A percentile compares a stretch with the other conserved stretches of the same genome.
Conservation (phyloP, 73 alveolate species). For the Paramecium sonneborni region DNA sequence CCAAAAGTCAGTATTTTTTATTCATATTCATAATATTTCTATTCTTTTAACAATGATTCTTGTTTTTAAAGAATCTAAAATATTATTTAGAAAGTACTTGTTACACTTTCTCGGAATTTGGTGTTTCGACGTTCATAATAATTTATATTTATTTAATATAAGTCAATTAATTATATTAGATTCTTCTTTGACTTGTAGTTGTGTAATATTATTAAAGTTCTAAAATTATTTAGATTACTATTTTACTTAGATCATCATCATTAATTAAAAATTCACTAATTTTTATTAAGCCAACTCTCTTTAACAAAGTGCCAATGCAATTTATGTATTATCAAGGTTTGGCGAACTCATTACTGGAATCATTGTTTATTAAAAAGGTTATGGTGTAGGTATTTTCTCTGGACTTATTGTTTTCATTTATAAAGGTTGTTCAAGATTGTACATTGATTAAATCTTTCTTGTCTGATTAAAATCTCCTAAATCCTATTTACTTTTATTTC, state of each 20-base stretch:
- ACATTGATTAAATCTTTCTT: constrained; percentile 23
- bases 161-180: constrained; percentile 8
- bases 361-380: background rate
- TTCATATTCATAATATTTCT: constrained; percentile 47
- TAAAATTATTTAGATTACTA: background rate
- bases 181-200: constrained; percentile 18
- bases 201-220: constrained; percentile 15
- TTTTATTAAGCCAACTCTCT: constrained; percentile 30
- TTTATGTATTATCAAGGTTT: constrained; percentile 4
- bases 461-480: background rate
- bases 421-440: background rate
- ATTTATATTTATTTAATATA: background rate
- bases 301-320: constrained; percentile 18
- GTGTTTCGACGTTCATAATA: background rate
- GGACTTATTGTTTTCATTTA: background rate
- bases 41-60: background rate
- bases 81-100: background rate
- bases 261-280: background rate
- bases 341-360: background rate
- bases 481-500: constrained; percentile 27
- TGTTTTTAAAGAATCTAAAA: background rate
- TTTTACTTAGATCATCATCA: constrained; percentile 35
- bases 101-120: background rate
- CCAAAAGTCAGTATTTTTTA: constrained; percentile 40
- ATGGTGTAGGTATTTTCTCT: background rate